Base-by-base conservation (phyloP, 2,329 filamentous ascomycete genomes). In the Xylaria sp. region DNA sequence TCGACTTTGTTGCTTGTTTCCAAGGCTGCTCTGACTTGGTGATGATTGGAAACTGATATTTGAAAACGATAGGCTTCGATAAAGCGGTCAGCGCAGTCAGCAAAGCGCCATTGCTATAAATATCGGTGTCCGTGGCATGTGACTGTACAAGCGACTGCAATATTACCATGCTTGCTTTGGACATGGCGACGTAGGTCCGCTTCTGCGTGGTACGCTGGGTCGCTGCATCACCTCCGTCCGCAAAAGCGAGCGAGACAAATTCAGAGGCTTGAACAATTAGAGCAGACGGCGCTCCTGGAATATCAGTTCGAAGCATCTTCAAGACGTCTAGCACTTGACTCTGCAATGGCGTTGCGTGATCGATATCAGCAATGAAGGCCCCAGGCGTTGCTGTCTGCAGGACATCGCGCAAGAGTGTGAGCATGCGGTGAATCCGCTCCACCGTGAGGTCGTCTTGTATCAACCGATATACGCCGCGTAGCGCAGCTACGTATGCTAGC, bases 181-280 rank as follows among this genome's bases (percentile, higher is more conserved):
- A 92, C 72, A 98, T 85, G 33, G 95, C 94, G 57, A 99, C 87
- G 72, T 93, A 98, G 0, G 92, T 96, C 6, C 92, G 90, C 58
- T 87, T 87, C 52, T 75, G 52, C 33, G 66, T 73, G 67, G 74
- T 75, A 57, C 65, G 77, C 57, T 63, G 75, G 21, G 62, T 71
- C 56, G 59, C 78, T 71, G 58, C 76, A 73, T 68, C 69, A 62
- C 64, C 71, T 13, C 72, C 76, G 29, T 75, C 70, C 0, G 80
- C 76, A 68, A 91, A 93, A 1, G 92, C 89, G 33, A 96, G 79
- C 2, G 86, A 83, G 8, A 87, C 84, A 61, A 96, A 87, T 51
- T 90, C 85, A 1, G 92, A 86, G 9, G 93, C 83, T 57, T 91
- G 84, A 0, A 79, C 79, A 52, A 93, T 82, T 68, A 97, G 78